Conservation (phyloP, 257 asterid species). For the Asclepias syriaca region DNA sequence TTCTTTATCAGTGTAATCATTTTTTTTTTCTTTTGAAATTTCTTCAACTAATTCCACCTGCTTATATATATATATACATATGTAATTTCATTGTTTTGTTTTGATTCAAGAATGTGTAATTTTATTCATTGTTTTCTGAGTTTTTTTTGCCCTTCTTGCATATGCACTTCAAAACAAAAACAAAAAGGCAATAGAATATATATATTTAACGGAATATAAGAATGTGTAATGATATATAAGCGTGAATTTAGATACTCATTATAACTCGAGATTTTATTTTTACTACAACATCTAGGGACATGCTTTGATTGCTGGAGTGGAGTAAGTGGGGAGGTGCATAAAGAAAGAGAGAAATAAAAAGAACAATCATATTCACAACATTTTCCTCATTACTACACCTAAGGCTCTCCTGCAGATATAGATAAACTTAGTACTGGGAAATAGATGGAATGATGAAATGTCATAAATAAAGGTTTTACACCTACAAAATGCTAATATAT, state of each 20-base stretch:
- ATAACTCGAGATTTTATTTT: too few species aligned
- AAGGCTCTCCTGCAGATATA: conserved; percentile 3
- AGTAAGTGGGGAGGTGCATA: not conserved
- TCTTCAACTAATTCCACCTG: not conserved
- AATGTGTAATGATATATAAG: too few species aligned
- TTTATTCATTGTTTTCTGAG: conserved; percentile 4
- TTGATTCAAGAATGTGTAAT: conserved; percentile 5
- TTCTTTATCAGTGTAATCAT: conserved; percentile 2
- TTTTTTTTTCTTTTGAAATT: not conserved
- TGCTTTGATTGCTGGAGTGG: not conserved
- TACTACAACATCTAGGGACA: not conserved
- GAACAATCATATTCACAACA: not conserved
- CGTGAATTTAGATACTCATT: too few species aligned
- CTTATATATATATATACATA: not conserved
- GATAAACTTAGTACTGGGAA: not conserved
- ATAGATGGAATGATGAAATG: not conserved
- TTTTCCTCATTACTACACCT: not conserved
- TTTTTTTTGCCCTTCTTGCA: too few species aligned
- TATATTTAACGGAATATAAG: not conserved
- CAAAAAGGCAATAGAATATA: not conserved
- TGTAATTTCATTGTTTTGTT: not conserved
- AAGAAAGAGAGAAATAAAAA: not conserved
- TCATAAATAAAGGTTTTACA: not conserved
- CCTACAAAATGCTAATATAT: not conserved
- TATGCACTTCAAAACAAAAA: too few species aligned